phyloP scores from a whole-genome alignment of 1,284 basidiomycete species.

The Vanrija pseudolonga region DNA sequence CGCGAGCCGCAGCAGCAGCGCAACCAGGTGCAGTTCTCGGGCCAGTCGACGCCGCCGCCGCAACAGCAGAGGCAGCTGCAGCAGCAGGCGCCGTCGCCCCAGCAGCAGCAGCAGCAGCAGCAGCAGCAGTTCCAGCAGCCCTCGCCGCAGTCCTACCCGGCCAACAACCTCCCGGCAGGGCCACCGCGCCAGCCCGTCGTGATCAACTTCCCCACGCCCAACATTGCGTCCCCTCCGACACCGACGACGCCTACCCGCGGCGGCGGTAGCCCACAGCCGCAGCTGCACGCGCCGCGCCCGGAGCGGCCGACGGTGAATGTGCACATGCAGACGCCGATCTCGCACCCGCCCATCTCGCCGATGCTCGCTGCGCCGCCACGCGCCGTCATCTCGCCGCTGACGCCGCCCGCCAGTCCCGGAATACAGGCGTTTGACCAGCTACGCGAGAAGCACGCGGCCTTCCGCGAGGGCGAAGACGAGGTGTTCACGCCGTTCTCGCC shows the following conservation, averaged over 20 bases:
- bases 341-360: slow-evolving; percentile 10
- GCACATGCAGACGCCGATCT: neutral
- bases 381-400: slow-evolving; percentile 15
- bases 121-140: neutral
- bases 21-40: neutral
- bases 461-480: slow-evolving; percentile 41
- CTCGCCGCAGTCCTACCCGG: no score
- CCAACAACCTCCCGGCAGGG: no score
- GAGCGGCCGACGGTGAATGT: neutral
- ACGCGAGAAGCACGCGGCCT: slow-evolving; percentile 40
- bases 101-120: neutral
- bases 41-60: neutral
- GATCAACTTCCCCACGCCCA: slow-evolving; percentile 4
- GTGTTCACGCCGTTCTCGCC: slow-evolving; percentile 36
- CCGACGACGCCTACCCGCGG: neutral
- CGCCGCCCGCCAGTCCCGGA: slow-evolving; percentile 12
- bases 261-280: neutral
- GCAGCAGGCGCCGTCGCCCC: neutral
- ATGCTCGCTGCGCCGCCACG: slow-evolving; percentile 35
- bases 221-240: neutral
- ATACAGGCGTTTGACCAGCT: slow-evolving; percentile 24
- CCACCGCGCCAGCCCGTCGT: neutral
- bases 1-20: neutral
- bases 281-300: neutral
- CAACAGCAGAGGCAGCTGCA: neutral